Evolutionary conservation across 169 alveolate species (phyloP).

Genomic region (Babesia ovis): DNA sequence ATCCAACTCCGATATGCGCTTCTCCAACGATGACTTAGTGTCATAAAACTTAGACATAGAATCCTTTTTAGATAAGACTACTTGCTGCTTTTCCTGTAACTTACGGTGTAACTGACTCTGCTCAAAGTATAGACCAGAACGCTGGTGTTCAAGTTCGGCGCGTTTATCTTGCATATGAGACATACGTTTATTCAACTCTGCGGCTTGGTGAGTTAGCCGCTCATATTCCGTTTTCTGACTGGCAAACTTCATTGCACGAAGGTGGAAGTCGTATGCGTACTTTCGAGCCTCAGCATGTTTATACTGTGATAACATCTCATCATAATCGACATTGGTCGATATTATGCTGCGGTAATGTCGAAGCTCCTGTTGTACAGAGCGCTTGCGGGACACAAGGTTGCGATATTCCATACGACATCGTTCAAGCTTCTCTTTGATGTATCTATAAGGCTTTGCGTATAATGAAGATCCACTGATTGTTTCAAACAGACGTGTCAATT

Average conservation of each 20-base stretch:
- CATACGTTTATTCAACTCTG: slow-evolving; percentile 41
- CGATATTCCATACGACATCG: slow-evolving; percentile 42
- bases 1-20: neutral
- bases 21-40: slow-evolving; percentile 17
- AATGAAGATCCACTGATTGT: slow-evolving; percentile 81
- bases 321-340: slow-evolving; percentile 27
- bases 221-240: slow-evolving; percentile 1
- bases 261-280: slow-evolving; percentile 43
- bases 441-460: slow-evolving; percentile 60
- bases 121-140: slow-evolving; percentile 41
- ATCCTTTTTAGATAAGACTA: slow-evolving; percentile 19
- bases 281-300: slow-evolving; percentile 31
- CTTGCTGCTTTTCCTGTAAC: slow-evolving; percentile 36
- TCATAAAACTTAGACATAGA: slow-evolving; percentile 38
- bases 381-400: slow-evolving; percentile 44
- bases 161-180: slow-evolving; percentile 42
- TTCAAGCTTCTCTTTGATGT: slow-evolving; percentile 60
- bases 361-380: slow-evolving; percentile 38
- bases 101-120: slow-evolving; percentile 47
- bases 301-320: slow-evolving; percentile 22
- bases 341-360: slow-evolving; percentile 46
- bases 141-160: slow-evolving; percentile 53
- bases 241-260: slow-evolving; percentile 13
- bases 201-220: slow-evolving; percentile 13
- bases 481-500: slow-evolving; percentile 86